Evolutionary conservation across 306 rosid genomes (phyloP).

Genomic region (Morella rubra): DNA sequence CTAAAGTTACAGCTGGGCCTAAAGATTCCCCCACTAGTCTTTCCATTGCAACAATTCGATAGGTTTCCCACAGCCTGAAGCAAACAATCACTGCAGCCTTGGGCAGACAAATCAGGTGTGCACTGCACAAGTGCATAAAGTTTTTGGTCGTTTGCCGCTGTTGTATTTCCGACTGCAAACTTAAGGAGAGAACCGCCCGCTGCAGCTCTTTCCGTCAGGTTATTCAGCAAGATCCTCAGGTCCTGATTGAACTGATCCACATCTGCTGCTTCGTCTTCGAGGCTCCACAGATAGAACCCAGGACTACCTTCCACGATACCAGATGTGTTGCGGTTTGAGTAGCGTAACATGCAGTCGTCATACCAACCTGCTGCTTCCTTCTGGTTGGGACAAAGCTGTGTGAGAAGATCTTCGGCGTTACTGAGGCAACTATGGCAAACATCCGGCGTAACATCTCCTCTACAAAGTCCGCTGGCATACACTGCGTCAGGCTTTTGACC

Average conservation of each 20-base stretch:
- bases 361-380: constrained; percentile 17
- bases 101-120: constrained; percentile 27
- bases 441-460: constrained; percentile 7
- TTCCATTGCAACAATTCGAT: not conserved
- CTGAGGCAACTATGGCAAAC: constrained; percentile 12
- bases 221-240: not conserved
- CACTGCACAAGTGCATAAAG: constrained; percentile 21
- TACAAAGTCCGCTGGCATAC: constrained; percentile 14
- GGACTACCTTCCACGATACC: not conserved
- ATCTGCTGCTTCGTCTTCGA: not conserved
- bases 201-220: not conserved
- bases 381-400: not conserved
- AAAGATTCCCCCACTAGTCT: not conserved
- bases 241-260: not conserved
- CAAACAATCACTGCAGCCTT: constrained; percentile 24
- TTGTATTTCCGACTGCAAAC: not conserved
- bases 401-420: not conserved
- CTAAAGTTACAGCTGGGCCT: constrained; percentile 19
- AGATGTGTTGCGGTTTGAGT: not conserved
- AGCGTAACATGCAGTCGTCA: constrained; percentile 9
- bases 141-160: not conserved
- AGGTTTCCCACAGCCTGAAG: not conserved
- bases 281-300: not conserved
- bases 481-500: not conserved
- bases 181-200: not conserved